Conservation (phyloP, 495 filamentous ascomycete species). For the Neurospora sp. region DNA sequence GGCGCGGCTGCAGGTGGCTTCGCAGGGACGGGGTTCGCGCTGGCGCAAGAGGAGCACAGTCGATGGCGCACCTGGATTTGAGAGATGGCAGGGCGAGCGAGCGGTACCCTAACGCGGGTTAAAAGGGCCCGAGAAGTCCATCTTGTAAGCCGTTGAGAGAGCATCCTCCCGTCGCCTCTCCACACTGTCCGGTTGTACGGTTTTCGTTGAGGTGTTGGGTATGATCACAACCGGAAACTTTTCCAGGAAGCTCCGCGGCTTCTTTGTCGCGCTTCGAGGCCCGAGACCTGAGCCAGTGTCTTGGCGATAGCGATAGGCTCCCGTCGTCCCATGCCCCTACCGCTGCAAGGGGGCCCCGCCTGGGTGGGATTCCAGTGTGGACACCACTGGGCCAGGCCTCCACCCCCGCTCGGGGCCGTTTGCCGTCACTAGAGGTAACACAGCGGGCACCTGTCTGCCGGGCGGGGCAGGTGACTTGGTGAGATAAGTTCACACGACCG, state of each 20-base stretch:
- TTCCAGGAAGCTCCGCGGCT: slow-evolving; percentile 1
- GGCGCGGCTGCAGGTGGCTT: slow-evolving; percentile 20
- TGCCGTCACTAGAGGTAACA: not conserved
- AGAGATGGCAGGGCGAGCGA: not conserved
- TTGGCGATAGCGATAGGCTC: not conserved
- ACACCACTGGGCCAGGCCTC: not conserved
- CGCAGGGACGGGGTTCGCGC: slow-evolving; percentile 9
- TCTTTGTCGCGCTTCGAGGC: not conserved
- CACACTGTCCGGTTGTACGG: not conserved
- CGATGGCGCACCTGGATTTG: slow-evolving; percentile 3
- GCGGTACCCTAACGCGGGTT: slow-evolving; percentile 1
- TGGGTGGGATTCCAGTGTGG: not conserved
- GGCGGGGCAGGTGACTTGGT: not conserved
- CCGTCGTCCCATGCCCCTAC: not conserved
- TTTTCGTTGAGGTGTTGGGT: not conserved
- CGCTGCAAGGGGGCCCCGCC: slow-evolving; percentile 6
- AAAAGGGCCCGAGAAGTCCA: slow-evolving; percentile 7
- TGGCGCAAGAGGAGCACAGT: slow-evolving; percentile 26
- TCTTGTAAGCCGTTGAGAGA: slow-evolving; percentile 12
- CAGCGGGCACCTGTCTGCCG: not conserved
- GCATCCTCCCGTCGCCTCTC: slow-evolving; percentile 13
- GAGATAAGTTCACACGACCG: not conserved
- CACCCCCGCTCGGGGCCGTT: not conserved
- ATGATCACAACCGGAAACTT: slow-evolving; percentile 1
- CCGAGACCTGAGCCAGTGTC: not conserved